Percentiles rank a stretch among this genome's conserved stretches.
Conservation (phyloP, 192 early-diverging fungal species). For the Backusella mclennaniae region DNA sequence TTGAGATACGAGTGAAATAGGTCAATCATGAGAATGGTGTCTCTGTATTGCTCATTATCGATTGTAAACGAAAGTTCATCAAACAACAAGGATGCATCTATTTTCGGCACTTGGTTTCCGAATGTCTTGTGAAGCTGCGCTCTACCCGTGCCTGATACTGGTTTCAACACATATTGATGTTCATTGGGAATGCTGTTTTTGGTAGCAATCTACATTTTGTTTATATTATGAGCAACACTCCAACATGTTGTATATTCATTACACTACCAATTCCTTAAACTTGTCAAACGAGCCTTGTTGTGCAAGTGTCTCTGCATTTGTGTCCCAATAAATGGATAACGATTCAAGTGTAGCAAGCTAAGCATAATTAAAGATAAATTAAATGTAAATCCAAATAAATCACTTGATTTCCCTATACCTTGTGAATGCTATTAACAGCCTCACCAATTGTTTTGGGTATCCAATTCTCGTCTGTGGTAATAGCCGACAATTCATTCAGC, state of each 20-base stretch:
- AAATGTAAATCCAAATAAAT: too few species aligned
- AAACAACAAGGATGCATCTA: slow-evolving; percentile 73
- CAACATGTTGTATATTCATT: not conserved
- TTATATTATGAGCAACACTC: not conserved
- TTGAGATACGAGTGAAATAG: slow-evolving; percentile 81
- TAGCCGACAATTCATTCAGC: slow-evolving; percentile 84
- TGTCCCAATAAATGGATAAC: slow-evolving; percentile 89
- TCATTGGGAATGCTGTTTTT: slow-evolving; percentile 55
- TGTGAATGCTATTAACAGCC: slow-evolving; percentile 79
- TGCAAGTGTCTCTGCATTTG: slow-evolving; percentile 62
- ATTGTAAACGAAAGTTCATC: slow-evolving; percentile 91
- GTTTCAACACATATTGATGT: slow-evolving; percentile 86
- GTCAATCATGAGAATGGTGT: slow-evolving; percentile 74
- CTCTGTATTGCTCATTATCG: slow-evolving; percentile 87
- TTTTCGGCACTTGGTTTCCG: slow-evolving; percentile 52
- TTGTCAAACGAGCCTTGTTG: slow-evolving; percentile 49
- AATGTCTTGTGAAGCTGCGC: slow-evolving; percentile 74
- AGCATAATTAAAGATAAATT: not conserved
- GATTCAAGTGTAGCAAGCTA: slow-evolving; percentile 62
- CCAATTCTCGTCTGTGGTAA: slow-evolving; percentile 89
- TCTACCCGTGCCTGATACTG: slow-evolving; percentile 86
- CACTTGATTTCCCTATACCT: slow-evolving; percentile 53
- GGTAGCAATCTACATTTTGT: slow-evolving; percentile 54
- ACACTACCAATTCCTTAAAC: slow-evolving; percentile 44
- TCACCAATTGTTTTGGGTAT: slow-evolving; percentile 76